Conservation (phyloP, 192 early-diverging fungal species). For the Podochytrium sp. region DNA sequence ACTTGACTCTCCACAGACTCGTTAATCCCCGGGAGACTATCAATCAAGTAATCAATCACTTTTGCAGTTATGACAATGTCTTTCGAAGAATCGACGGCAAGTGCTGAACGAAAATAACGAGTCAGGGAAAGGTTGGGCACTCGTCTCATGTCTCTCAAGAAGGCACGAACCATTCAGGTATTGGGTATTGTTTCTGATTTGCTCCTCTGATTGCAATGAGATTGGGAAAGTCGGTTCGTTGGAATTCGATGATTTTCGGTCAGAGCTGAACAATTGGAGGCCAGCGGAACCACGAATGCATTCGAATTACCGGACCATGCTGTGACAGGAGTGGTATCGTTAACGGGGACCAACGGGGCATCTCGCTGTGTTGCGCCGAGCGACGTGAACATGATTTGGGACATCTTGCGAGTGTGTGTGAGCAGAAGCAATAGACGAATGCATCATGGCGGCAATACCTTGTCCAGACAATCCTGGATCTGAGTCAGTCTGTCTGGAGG, state of each 20-base stretch:
- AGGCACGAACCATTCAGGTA: slow-evolving; percentile 2
- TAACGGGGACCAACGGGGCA: slow-evolving; percentile 41
- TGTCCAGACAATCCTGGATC: slow-evolving; percentile 43
- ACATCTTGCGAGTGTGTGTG: slow-evolving; percentile 19
- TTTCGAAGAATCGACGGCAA: slow-evolving; percentile 30
- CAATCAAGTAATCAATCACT: slow-evolving; percentile 48
- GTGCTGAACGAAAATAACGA: slow-evolving; percentile 15
- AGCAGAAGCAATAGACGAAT: too few species aligned
- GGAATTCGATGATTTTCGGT: not conserved
- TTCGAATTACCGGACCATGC: slow-evolving; percentile 41
- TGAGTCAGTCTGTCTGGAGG: slow-evolving; percentile 41
- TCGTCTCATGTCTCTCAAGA: too few species aligned
- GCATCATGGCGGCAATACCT: not conserved
- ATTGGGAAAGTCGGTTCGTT: not conserved
- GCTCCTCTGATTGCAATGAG: slow-evolving; percentile 1
- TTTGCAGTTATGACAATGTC: slow-evolving; percentile 46
- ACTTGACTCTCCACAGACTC: slow-evolving; percentile 41
- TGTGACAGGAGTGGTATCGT: slow-evolving; percentile 39
- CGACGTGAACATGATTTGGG: slow-evolving; percentile 45
- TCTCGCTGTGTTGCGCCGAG: slow-evolving; percentile 50
- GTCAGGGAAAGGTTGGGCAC: too few species aligned
- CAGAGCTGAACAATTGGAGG: not conserved
- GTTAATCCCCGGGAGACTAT: slow-evolving; percentile 41
- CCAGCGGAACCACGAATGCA: not conserved
- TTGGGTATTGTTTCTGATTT: slow-evolving; percentile 25